A percentile compares a stretch with the other conserved stretches of the same genome.
phyloP scores from a whole-genome alignment of 352 stramenopile genomes.

The Globisporangium sylvaticum region DNA sequence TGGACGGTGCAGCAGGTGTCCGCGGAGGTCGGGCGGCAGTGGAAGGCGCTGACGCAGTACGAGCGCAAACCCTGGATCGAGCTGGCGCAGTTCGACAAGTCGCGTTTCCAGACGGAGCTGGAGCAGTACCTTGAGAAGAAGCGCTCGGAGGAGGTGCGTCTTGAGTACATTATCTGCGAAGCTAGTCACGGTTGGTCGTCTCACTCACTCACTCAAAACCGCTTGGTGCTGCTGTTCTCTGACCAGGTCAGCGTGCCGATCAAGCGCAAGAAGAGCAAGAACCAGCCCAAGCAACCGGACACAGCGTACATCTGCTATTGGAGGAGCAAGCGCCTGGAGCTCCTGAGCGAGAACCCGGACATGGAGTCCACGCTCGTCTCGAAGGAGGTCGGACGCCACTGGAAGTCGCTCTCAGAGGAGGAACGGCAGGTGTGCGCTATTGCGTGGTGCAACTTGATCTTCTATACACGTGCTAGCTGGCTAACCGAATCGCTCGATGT shows the following conservation, averaged over 20 bases:
- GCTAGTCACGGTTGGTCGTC: background rate
- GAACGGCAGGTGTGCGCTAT: slow-evolving; percentile 28
- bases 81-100: slow-evolving; percentile 57
- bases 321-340: slow-evolving; percentile 35
- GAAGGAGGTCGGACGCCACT: slow-evolving; percentile 43
- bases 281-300: slow-evolving; percentile 47
- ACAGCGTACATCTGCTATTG: slow-evolving; percentile 70
- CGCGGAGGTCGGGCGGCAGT: slow-evolving; percentile 45
- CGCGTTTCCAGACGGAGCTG: slow-evolving; percentile 37
- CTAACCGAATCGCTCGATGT: background rate
- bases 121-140: slow-evolving; percentile 22
- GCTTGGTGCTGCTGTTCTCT: background rate
- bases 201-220: background rate
- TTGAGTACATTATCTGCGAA: background rate
- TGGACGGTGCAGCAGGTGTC: slow-evolving; percentile 49
- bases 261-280: slow-evolving; percentile 35
- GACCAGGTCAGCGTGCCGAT: slow-evolving; percentile 9
- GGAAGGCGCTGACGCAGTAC: slow-evolving; percentile 36
- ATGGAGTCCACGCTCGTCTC: slow-evolving; percentile 41
- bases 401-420: slow-evolving; percentile 34
- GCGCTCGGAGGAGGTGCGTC: slow-evolving; percentile 5
- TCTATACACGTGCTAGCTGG: background rate
- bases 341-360: slow-evolving; percentile 37
- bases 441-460: background rate
- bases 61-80: slow-evolving; percentile 51